phyloP scores from a whole-genome alignment of 805 yeast genomes.

The Jamesozyma gamospora region DNA sequence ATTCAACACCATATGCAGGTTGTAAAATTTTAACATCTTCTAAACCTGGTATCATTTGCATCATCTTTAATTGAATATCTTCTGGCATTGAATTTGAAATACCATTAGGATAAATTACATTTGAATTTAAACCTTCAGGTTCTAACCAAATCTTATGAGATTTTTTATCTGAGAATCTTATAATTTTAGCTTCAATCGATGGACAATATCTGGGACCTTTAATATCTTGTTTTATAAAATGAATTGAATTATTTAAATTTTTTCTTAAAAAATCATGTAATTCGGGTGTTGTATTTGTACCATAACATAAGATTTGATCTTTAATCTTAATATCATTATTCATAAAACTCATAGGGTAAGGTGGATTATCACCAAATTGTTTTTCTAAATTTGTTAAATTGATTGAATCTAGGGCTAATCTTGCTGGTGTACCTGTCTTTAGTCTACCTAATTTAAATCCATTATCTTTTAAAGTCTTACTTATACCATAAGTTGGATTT shows the following conservation, averaged over 20 bases:
- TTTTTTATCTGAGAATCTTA: slow-evolving; percentile 65
- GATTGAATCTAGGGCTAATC: slow-evolving; percentile 64
- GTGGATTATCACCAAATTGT: slow-evolving; percentile 76
- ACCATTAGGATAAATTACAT: slow-evolving; percentile 92
- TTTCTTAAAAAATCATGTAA: slow-evolving; percentile 59
- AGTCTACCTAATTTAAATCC: slow-evolving; percentile 82
- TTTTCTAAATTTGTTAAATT: slow-evolving; percentile 51
- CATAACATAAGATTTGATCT: slow-evolving; percentile 58
- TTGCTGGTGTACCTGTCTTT: slow-evolving; percentile 96
- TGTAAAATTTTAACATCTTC: slow-evolving; percentile 82
- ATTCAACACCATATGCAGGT: slow-evolving; percentile 98
- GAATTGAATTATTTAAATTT: slow-evolving; percentile 76
- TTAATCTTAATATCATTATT: slow-evolving; percentile 56
- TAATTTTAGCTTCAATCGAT: slow-evolving; percentile 81
- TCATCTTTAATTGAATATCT: slow-evolving; percentile 70
- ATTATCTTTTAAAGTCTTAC: slow-evolving; percentile 61
- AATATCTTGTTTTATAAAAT: slow-evolving; percentile 75
- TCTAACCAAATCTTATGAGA: slow-evolving; percentile 88
- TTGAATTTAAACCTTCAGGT: slow-evolving; percentile 86
- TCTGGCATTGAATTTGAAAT: slow-evolving; percentile 94
- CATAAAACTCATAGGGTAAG: slow-evolving; percentile 82
- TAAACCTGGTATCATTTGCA: slow-evolving; percentile 75
- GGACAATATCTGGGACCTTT: slow-evolving; percentile 98
- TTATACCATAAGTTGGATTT: slow-evolving; percentile 79
- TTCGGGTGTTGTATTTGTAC: slow-evolving; percentile 66